Evolutionary conservation across 148 eudicot species (phyloP).

Genomic region (Rhododendron williamsianum): DNA sequence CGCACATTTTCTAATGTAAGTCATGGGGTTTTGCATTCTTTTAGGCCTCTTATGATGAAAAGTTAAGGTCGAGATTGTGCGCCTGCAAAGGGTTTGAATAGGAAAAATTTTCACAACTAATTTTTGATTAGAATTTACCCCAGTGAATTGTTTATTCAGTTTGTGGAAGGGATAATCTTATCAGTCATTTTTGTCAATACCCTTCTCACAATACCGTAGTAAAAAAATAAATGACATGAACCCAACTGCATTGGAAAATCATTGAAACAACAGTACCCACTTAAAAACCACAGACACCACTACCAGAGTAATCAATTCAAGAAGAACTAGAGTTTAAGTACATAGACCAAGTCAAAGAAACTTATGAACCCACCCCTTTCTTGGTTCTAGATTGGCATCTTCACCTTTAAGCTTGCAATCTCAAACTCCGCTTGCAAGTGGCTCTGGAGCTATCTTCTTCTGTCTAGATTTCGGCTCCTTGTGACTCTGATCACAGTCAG

Average conservation of each 20-base stretch:
- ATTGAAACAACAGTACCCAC: not conserved
- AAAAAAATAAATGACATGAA: not conserved
- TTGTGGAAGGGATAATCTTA: not conserved
- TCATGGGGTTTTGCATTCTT: slow-evolving; percentile 18
- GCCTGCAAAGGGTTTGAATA: not conserved
- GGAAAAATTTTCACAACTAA: not conserved
- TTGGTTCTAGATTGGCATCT: not conserved
- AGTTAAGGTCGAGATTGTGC: not conserved
- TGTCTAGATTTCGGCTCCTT: not conserved
- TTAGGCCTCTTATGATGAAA: slow-evolving; percentile 1
- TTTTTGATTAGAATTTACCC: not conserved
- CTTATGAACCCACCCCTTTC: not conserved
- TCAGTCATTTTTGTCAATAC: not conserved
- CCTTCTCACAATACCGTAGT: not conserved
- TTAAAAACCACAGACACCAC: not conserved
- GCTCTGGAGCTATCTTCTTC: not conserved
- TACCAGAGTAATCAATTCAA: not conserved
- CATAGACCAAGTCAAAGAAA: not conserved
- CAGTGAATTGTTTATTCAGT: not conserved
- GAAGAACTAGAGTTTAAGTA: not conserved
- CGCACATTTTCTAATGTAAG: slow-evolving; percentile 33
- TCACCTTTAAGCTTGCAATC: not conserved
- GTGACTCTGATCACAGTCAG: not conserved
- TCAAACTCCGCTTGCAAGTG: not conserved
- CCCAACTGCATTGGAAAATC: not conserved